phyloP scores from a whole-genome alignment of 208 protist genomes.

The Acanthamoeba quina region DNA sequence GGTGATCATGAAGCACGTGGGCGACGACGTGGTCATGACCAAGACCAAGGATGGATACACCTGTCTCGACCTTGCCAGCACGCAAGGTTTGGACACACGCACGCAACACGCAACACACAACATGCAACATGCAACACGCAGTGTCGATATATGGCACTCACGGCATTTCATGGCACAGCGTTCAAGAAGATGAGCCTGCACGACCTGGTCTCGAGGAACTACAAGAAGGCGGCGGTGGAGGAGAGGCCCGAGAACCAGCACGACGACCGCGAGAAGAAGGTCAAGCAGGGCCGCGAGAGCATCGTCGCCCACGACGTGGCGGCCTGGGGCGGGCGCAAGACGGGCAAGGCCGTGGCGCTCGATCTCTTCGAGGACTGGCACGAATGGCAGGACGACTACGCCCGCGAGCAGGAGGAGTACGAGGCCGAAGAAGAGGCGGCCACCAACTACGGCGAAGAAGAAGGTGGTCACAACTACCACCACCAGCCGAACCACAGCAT shows the following conservation, averaged over 20 bases:
- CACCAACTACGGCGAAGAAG: not conserved
- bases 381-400: constrained; percentile 19
- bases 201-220: constrained; percentile 17
- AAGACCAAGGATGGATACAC: constrained; percentile 19
- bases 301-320: constrained; percentile 13
- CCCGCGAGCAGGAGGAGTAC: constrained; percentile 12
- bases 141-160: not conserved
- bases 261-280: not conserved
- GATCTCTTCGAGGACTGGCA: constrained; percentile 26
- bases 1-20: constrained; percentile 22
- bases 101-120: too few relatives aligned
- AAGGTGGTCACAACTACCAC: not conserved
- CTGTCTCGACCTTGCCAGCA: constrained; percentile 15
- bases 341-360: not conserved
- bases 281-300: not conserved
- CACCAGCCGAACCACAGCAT: not conserved
- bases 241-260: constrained; percentile 1
- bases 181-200: constrained; percentile 45
- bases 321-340: not conserved
- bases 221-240: constrained; percentile 8
- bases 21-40: constrained; percentile 1
- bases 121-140: not conserved
- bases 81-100: not conserved
- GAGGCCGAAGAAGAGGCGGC: not conserved
- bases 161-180: not conserved